Percentiles rank a stretch among this genome's conserved stretches.
Evolutionary conservation across 1,139 yeast genomes (phyloP).

Genomic region (Suhomyces bolitotheri): DNA sequence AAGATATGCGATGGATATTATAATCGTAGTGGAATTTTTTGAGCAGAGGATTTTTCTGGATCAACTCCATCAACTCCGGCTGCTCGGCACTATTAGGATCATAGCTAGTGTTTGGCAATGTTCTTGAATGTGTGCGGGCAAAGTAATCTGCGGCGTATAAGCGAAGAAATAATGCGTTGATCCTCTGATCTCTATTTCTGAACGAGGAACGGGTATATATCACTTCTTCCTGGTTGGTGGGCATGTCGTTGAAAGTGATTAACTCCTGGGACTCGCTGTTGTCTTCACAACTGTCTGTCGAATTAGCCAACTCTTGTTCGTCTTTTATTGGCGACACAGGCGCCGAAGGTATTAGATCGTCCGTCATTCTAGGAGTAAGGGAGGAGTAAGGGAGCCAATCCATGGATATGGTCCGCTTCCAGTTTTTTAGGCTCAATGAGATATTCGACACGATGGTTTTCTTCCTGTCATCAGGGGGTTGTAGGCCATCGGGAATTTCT

Average conservation of each 20-base stretch:
- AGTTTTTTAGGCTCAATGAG: constrained; percentile 10
- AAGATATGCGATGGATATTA: constrained; percentile 36
- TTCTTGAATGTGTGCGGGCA: constrained; percentile 30
- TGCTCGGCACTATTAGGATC: constrained; percentile 28
- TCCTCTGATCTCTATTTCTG: constrained; percentile 47
- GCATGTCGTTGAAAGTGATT: constrained; percentile 9
- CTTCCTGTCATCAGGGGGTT: too few species aligned
- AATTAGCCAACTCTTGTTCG: background rate
- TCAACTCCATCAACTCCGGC: constrained; percentile 12
- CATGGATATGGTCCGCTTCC: constrained; percentile 9
- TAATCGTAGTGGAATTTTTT: constrained; percentile 29
- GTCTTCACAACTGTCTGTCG: background rate
- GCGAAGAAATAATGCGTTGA: constrained; percentile 46
- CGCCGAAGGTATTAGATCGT: constrained; percentile 19
- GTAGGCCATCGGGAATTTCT: constrained; percentile 2
- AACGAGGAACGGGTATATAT: constrained; percentile 15
- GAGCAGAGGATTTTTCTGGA: constrained; percentile 22
- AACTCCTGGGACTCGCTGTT: constrained; percentile 8
- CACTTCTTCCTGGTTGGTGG: constrained; percentile 1
- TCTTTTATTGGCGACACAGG: background rate
- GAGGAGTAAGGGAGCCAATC: constrained; percentile 11
- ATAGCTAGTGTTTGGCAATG: constrained; percentile 32
- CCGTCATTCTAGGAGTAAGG: constrained; percentile 25
- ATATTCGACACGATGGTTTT: constrained; percentile 11
- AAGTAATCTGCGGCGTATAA: constrained; percentile 49